These are phyloP conservation scores for Balansia obtecta DNA, from an alignment of 2,329 filamentous ascomycete species.

Conservation along the genomic window DNA sequence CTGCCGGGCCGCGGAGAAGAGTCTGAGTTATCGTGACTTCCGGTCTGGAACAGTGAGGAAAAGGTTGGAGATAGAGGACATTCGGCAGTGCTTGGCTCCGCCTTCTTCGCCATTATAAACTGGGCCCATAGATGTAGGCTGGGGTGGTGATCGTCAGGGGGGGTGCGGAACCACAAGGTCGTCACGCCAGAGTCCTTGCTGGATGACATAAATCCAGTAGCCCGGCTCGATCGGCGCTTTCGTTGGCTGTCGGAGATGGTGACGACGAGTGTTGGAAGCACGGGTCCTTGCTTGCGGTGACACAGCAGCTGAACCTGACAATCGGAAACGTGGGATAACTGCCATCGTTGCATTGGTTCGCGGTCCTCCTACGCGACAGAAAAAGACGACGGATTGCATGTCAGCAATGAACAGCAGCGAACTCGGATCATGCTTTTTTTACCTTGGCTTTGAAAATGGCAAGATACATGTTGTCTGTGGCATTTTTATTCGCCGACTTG, in stretches of 20 bases:
- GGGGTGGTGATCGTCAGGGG: constrained; percentile 36
- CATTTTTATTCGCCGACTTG: constrained; percentile 21
- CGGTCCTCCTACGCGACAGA: constrained; percentile 28
- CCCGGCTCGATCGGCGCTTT: constrained; percentile 52
- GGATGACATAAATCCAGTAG: constrained; percentile 39
- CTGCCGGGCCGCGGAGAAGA: constrained; percentile 31
- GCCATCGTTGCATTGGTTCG: constrained; percentile 42
- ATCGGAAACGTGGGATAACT: constrained; percentile 37
- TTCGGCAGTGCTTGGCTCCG: constrained; percentile 31
- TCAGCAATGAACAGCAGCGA: too few species aligned
- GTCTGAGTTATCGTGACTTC: constrained; percentile 28
- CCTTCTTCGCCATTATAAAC: constrained; percentile 34
- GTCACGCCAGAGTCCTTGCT: constrained; percentile 36
- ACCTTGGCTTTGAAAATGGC: constrained; percentile 47
- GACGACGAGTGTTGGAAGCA: constrained; percentile 46
- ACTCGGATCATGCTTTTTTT: background rate
- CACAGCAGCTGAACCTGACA: constrained; percentile 47
- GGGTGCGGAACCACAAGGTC: constrained; percentile 44
- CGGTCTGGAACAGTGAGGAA: constrained; percentile 37
- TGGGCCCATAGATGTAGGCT: constrained; percentile 48
- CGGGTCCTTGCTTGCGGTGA: constrained; percentile 48
- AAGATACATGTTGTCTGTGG: constrained; percentile 33
- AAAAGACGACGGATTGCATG: too few species aligned
- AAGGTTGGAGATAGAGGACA: constrained; percentile 43
- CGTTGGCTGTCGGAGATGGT: constrained; percentile 47